Conservation (phyloP, 148 eudicot genomes). For the Amaranthus cruentus region DNA sequence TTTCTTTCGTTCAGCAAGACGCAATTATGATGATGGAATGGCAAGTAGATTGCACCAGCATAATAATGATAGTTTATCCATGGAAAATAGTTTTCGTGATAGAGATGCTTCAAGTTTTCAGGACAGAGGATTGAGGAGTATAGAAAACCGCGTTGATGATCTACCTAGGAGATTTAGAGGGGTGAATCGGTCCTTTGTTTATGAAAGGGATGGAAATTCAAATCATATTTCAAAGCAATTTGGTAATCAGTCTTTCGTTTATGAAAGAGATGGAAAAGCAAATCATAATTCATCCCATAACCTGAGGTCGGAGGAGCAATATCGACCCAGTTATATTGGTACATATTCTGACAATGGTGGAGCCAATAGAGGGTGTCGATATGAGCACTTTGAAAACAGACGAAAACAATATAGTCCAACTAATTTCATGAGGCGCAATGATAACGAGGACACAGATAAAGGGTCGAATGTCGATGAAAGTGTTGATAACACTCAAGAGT, state of each 20-base stretch:
- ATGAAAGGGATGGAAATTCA: constrained; percentile 28
- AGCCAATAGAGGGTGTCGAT: constrained; percentile 26
- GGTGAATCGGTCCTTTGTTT: constrained; percentile 18
- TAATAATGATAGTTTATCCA: constrained; percentile 26
- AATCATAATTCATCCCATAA: constrained; percentile 22
- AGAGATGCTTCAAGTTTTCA: constrained; percentile 35
- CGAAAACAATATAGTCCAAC: constrained; percentile 21
- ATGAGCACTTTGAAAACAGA: constrained; percentile 24
- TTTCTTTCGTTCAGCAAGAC: constrained; percentile 24
- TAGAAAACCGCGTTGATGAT: constrained; percentile 30
- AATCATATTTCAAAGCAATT: constrained; percentile 9
- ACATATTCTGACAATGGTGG: constrained; percentile 26
- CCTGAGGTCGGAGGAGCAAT: constrained; percentile 25
- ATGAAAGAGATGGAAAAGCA: constrained; percentile 28
- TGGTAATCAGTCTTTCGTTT: constrained; percentile 4
- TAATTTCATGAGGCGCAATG: constrained; percentile 21
- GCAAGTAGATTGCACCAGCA: constrained; percentile 26
- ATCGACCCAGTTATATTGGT: constrained; percentile 23
- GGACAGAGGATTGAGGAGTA: constrained; percentile 30
- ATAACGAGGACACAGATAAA: constrained; percentile 20
- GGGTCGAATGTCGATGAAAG: constrained; percentile 21
- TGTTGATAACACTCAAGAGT: constrained; percentile 16
- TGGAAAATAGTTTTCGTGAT: constrained; percentile 17
- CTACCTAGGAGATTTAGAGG: constrained; percentile 33
- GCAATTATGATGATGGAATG: constrained; percentile 26